Evolutionary conservation across 2,329 filamentous ascomycete species (phyloP).

Genomic region (Bipolaris gigantea): DNA sequence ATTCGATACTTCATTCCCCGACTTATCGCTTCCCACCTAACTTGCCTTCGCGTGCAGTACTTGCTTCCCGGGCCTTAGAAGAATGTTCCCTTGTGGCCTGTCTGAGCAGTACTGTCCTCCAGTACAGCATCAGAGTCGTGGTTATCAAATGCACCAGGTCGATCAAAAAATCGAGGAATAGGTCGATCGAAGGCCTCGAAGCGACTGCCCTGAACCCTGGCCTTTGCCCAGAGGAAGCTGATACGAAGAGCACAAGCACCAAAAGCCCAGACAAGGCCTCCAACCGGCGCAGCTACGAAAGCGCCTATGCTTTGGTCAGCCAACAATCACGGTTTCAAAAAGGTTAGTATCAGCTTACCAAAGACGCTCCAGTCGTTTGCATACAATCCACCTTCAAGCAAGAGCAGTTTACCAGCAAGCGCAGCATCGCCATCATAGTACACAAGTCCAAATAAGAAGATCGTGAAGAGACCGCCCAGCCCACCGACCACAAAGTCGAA

Average conservation of each 20-base stretch:
- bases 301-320: constrained; percentile 50
- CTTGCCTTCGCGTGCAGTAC: too few species aligned
- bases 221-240: constrained; percentile 58
- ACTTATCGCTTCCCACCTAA: background rate
- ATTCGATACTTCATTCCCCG: background rate
- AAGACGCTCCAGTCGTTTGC: constrained; percentile 79
- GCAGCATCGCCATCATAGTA: constrained; percentile 73
- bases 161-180: constrained; percentile 17
- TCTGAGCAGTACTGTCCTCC: constrained; percentile 25
- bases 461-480: constrained; percentile 73
- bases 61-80: constrained; percentile 23
- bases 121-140: constrained; percentile 33
- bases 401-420: constrained; percentile 66
- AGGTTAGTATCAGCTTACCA: constrained; percentile 48
- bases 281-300: constrained; percentile 77
- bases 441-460: constrained; percentile 78
- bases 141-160: constrained; percentile 23
- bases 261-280: constrained; percentile 71
- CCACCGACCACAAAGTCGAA: constrained; percentile 80
- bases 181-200: constrained; percentile 69
- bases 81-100: constrained; percentile 35
- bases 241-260: constrained; percentile 65
- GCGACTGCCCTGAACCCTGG: constrained; percentile 60
- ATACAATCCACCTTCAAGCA: constrained; percentile 75
- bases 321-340: background rate